Conservation (phyloP, 176 grass and related monocot genomes). For the Saccharum officinarum region DNA sequence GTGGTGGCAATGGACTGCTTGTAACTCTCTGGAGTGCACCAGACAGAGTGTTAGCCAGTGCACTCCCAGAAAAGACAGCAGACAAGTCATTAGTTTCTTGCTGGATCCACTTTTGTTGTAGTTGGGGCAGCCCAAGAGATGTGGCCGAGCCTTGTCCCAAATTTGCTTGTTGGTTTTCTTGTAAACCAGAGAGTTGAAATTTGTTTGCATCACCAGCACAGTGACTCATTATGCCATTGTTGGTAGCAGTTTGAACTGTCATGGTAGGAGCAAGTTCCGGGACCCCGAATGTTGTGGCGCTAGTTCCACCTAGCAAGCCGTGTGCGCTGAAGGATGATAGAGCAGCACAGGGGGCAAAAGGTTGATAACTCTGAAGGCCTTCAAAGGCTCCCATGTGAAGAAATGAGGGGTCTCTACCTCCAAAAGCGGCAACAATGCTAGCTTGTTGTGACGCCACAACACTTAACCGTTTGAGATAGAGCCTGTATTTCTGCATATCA, state of each 20-base stretch:
- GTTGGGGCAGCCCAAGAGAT: conserved; percentile 44
- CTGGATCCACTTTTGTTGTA: conserved; percentile 61
- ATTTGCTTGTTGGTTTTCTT: conserved; percentile 49
- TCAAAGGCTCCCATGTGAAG: conserved; percentile 83
- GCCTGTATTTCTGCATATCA: conserved; percentile 90
- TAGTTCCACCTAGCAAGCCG: conserved; percentile 47
- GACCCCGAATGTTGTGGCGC: conserved; percentile 41
- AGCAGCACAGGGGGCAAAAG: conserved; percentile 50
- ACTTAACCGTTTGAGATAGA: conserved; percentile 91
- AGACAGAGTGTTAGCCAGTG: conserved; percentile 41
- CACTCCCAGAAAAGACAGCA: conserved; percentile 40
- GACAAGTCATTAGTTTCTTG: conserved; percentile 52
- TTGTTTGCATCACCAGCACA: conserved; percentile 48
- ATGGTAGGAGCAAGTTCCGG: conserved; percentile 56
- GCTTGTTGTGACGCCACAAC: conserved; percentile 76
- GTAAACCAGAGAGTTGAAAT: conserved; percentile 48
- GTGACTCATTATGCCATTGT: conserved; percentile 31
- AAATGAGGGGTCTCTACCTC: conserved; percentile 71
- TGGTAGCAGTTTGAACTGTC: conserved; percentile 41
- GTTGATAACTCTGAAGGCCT: conserved; percentile 60
- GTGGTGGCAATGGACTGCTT: conserved; percentile 43
- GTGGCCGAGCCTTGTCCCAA: conserved; percentile 43
- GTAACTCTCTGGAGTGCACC: conserved; percentile 45
- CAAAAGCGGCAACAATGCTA: conserved; percentile 80
- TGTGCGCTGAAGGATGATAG: conserved; percentile 67